Evolutionary conservation across 768 basidiomycete genomes (phyloP).

Genomic region (Mycena crocata): DNA sequence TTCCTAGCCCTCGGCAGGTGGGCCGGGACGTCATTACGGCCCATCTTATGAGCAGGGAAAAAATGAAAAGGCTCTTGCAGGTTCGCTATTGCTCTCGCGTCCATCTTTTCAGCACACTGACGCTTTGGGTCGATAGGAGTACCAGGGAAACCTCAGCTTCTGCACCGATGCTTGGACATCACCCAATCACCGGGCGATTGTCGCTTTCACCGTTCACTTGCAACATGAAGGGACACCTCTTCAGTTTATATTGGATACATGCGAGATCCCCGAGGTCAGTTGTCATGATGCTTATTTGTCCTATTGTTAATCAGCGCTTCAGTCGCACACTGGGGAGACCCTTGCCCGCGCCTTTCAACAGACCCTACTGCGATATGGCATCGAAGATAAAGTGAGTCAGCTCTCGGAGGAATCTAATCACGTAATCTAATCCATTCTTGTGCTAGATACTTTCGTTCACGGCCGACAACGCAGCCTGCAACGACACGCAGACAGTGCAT

Average conservation of each 20-base stretch:
- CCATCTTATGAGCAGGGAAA: background rate
- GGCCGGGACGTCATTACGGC: background rate
- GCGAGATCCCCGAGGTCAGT: constrained; percentile 47
- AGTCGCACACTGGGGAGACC: constrained; percentile 50
- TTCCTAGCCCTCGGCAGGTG: background rate
- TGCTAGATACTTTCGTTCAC: constrained; percentile 8
- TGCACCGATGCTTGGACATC: constrained; percentile 53
- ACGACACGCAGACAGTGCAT: constrained; percentile 17
- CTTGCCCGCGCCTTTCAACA: constrained; percentile 47
- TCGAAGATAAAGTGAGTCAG: constrained; percentile 47
- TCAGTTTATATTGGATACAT: constrained; percentile 47
- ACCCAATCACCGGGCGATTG: constrained; percentile 46
- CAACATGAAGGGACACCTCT: constrained; percentile 43
- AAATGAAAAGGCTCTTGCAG: background rate
- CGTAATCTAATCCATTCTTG: background rate
- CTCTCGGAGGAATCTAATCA: background rate
- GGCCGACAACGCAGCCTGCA: constrained; percentile 26
- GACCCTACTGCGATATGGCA: constrained; percentile 49
- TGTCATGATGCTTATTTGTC: background rate
- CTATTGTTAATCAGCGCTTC: background rate
- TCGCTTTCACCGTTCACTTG: constrained; percentile 48
- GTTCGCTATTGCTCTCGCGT: background rate
- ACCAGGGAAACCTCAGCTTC: constrained; percentile 45
- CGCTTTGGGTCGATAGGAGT: constrained; percentile 41
- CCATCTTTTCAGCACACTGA: background rate